Conservation (phyloP, 2,329 filamentous ascomycete species). For the Alternaria longipes region DNA sequence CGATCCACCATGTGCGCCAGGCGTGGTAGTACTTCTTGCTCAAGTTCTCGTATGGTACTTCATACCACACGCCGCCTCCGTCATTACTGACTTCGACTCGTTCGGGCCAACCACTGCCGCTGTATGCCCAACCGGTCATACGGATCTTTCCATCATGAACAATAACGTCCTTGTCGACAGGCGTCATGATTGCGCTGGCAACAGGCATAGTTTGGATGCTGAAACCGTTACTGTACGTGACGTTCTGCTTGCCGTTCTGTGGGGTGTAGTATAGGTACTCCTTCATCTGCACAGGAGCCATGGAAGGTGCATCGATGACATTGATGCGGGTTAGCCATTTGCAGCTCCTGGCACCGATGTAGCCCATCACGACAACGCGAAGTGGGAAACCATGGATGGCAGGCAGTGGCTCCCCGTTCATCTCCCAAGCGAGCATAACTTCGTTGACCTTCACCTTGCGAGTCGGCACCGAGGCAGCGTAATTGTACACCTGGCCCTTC, state of each 20-base stretch:
- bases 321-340: slow-evolving; percentile 73
- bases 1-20: slow-evolving; percentile 71
- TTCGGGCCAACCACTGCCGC: slow-evolving; percentile 60
- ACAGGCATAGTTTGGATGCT: slow-evolving; percentile 79
- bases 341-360: slow-evolving; percentile 70
- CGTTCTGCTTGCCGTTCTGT: slow-evolving; percentile 74
- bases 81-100: slow-evolving; percentile 71
- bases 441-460: slow-evolving; percentile 73
- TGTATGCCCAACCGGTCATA: slow-evolving; percentile 59
- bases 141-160: slow-evolving; percentile 68
- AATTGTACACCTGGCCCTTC: slow-evolving; percentile 70
- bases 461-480: slow-evolving; percentile 72
- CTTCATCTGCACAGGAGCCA: slow-evolving; percentile 69
- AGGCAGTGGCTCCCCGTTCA: slow-evolving; percentile 73
- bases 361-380: slow-evolving; percentile 69
- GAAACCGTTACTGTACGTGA: slow-evolving; percentile 66
- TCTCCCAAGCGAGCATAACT: slow-evolving; percentile 74
- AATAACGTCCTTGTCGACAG: slow-evolving; percentile 67
- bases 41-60: slow-evolving; percentile 67
- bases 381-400: slow-evolving; percentile 73
- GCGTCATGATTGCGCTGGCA: slow-evolving; percentile 71
- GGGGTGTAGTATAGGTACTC: slow-evolving; percentile 76
- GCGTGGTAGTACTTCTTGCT: slow-evolving; percentile 69
- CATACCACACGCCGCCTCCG: slow-evolving; percentile 72
- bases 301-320: slow-evolving; percentile 64